phyloP scores from a whole-genome alignment of 2,329 filamentous ascomycete species.

The Sporothrix globosa region DNA sequence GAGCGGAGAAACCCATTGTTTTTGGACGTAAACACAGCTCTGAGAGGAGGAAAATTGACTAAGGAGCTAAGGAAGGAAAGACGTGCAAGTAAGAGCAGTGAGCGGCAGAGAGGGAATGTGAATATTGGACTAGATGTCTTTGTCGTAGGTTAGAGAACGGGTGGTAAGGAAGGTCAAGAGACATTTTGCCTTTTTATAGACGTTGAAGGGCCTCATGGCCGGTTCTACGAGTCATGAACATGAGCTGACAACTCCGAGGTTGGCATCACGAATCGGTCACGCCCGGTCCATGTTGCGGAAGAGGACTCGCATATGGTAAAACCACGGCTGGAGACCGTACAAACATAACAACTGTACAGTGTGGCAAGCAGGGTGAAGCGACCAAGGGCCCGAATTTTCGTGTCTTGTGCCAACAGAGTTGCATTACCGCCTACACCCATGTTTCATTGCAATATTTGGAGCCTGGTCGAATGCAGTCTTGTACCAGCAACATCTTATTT shows the following conservation, averaged over 20 bases:
- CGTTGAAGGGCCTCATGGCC: neutral
- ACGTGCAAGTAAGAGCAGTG: neutral
- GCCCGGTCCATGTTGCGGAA: neutral
- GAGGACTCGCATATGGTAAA: neutral
- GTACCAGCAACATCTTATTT: neutral
- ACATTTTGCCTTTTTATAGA: constrained; percentile 2
- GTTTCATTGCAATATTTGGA: neutral
- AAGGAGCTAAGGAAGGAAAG: neutral
- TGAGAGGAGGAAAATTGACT: neutral
- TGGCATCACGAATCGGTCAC: neutral
- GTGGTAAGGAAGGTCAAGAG: neutral
- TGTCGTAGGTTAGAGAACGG: neutral
- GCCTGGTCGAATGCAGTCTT: neutral
- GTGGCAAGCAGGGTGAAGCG: neutral
- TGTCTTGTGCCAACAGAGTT: neutral
- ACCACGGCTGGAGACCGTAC: neutral
- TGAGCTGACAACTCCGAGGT: neutral
- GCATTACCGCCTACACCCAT: neutral
- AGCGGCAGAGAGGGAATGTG: neutral
- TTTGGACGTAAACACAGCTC: neutral
- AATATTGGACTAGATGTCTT: neutral
- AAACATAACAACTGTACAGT: neutral
- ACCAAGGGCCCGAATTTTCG: too few relatives aligned
- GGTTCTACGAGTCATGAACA: too few relatives aligned
- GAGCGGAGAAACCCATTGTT: constrained; percentile 5